A percentile compares a stretch with the other conserved stretches of the same genome.
Conservation (phyloP, 352 stramenopile species). For the Pythium biforme region DNA sequence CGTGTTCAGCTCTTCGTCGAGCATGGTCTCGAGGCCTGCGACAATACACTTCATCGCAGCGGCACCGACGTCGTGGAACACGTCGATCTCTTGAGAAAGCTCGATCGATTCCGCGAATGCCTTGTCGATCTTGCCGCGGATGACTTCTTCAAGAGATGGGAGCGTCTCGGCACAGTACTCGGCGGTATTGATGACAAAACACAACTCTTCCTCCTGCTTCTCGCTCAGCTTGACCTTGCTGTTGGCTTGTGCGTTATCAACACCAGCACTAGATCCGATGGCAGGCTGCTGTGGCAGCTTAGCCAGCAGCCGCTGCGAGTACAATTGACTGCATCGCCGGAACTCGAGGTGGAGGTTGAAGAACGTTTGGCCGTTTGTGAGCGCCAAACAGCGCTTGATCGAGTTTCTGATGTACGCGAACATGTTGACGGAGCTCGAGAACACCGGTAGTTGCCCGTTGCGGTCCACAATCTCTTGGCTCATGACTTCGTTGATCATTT, state of each 20-base stretch:
- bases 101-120: slow-evolving; percentile 92
- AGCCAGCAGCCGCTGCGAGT: slow-evolving; percentile 68
- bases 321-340: slow-evolving; percentile 74
- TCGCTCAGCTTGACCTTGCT: slow-evolving; percentile 65
- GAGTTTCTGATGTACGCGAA: slow-evolving; percentile 99
- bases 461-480: slow-evolving; percentile 93
- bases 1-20: slow-evolving; percentile 89
- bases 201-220: slow-evolving; percentile 94
- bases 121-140: slow-evolving; percentile 94
- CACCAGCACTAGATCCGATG: slow-evolving; percentile 3
- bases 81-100: slow-evolving; percentile 92
- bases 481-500: slow-evolving; percentile 90
- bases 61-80: slow-evolving; percentile 94
- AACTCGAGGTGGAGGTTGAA: slow-evolving; percentile 96
- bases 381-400: slow-evolving; percentile 95
- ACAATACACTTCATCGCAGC: slow-evolving; percentile 95
- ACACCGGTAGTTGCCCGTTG: slow-evolving; percentile 94
- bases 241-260: slow-evolving; percentile 3
- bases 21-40: slow-evolving; percentile 86
- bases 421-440: slow-evolving; percentile 96
- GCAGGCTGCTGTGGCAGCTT: slow-evolving; percentile 53
- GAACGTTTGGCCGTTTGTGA: slow-evolving; percentile 97
- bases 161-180: slow-evolving; percentile 98
- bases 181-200: slow-evolving; percentile 98
- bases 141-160: slow-evolving; percentile 95